Conservation (phyloP, 768 basidiomycete species). For the Mycena maculata region DNA sequence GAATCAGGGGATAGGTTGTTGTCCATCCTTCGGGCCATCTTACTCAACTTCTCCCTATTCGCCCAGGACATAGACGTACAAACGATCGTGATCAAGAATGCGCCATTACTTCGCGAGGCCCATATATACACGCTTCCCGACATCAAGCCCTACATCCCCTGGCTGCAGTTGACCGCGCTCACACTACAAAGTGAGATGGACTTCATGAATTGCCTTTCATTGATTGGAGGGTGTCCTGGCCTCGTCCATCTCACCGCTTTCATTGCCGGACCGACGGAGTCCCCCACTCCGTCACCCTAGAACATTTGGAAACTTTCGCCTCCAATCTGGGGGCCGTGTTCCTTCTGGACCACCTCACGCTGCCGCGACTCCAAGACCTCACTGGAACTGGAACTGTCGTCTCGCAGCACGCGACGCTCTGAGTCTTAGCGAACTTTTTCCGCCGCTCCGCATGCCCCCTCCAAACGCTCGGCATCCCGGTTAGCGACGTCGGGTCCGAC, state of each 20-base stretch:
- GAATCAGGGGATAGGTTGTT: background rate
- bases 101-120: slow-evolving; percentile 1
- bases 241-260: background rate
- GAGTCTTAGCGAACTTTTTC: no score
- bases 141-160: background rate
- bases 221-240: background rate
- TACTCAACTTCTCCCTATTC: background rate
- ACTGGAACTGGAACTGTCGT: no score
- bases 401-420: no score
- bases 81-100: background rate
- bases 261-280: background rate
- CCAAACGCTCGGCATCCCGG: no score
- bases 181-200: background rate
- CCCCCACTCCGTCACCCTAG: background rate
- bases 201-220: background rate
- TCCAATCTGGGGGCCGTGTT: background rate
- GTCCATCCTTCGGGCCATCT: background rate
- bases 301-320: background rate
- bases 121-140: background rate
- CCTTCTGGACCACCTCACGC: background rate
- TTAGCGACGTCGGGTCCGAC: no score
- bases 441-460: no score
- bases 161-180: slow-evolving; percentile 2
- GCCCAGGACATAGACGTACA: background rate
- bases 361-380: no score